Evolutionary conservation across 129 eudicot genomes (phyloP).

Genomic region (Lactuca sativa): DNA sequence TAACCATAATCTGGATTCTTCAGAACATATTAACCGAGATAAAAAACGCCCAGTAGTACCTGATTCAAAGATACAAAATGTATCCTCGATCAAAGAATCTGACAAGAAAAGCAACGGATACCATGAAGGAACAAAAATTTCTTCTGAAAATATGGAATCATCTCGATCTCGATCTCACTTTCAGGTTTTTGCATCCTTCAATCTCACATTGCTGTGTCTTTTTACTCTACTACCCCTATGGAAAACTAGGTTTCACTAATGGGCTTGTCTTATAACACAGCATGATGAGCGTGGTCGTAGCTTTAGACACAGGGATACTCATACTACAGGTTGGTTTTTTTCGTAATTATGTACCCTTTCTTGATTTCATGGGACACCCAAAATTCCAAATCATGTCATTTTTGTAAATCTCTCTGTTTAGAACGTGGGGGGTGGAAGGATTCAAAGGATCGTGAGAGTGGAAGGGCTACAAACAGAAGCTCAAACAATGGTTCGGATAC

Average conservation of each 20-base stretch:
- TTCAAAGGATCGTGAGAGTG: conserved; percentile 46
- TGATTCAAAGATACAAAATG: conserved; percentile 41
- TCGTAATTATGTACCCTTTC: conserved; percentile 3
- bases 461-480: conserved; percentile 31
- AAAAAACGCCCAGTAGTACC: conserved; percentile 40
- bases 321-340: conserved; percentile 49
- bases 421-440: conserved; percentile 83
- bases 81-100: conserved; percentile 34
- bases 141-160: conserved; percentile 40
- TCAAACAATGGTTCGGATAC: conserved; percentile 33
- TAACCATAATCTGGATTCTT: conserved; percentile 34
- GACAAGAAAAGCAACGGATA: conserved; percentile 40
- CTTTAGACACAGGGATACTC: conserved; percentile 52
- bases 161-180: conserved; percentile 51
- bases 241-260: neutral
- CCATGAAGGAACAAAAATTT: conserved; percentile 45
- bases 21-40: conserved; percentile 46
- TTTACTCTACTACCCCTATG: neutral
- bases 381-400: neutral
- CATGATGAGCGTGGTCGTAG: conserved; percentile 85
- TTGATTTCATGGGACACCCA: neutral
- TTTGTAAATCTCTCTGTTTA: conserved; percentile 22
- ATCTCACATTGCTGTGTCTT: neutral
- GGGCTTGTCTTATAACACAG: conserved; percentile 85
- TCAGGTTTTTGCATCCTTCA: conserved; percentile 51